These are phyloP conservation scores for Huntiella decipiens DNA, from an alignment of 2,329 filamentous ascomycete species.

Conservation along the genomic window DNA sequence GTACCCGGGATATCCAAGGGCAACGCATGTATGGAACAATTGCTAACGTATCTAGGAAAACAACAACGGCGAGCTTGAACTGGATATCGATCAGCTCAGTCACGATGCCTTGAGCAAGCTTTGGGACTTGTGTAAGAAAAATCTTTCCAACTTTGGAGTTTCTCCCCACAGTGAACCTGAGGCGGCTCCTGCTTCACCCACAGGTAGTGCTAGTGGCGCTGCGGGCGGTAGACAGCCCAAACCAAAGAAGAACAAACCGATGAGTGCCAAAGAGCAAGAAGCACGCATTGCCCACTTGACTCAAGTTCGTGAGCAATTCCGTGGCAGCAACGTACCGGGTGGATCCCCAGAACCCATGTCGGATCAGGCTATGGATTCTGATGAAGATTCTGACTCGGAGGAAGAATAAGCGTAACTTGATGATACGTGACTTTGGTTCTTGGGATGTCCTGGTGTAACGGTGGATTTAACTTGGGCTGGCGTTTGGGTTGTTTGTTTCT, in stretches of 20 bases:
- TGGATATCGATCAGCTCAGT: constrained; percentile 39
- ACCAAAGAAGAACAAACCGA: constrained; percentile 57
- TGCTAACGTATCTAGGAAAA: constrained; percentile 27
- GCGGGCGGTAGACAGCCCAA: constrained; percentile 23
- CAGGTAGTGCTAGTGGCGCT: constrained; percentile 11
- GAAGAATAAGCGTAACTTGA: constrained; percentile 23
- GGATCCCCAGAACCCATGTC: constrained; percentile 12
- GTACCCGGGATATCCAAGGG: constrained; percentile 19
- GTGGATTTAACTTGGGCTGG: neutral
- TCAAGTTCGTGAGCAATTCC: constrained; percentile 25
- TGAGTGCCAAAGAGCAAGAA: constrained; percentile 53
- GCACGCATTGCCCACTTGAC: constrained; percentile 42
- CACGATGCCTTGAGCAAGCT: constrained; percentile 35
- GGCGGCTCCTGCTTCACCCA: constrained; percentile 15
- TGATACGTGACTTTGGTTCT: neutral
- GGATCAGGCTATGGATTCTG: constrained; percentile 10
- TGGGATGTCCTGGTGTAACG: neutral
- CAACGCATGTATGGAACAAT: neutral
- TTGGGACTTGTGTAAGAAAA: constrained; percentile 27
- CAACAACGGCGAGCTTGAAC: constrained; percentile 37
- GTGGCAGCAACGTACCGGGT: constrained; percentile 5
- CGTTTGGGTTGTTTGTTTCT: neutral
- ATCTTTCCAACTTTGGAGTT: constrained; percentile 21
- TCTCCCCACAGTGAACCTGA: neutral
- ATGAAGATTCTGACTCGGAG: constrained; percentile 28